These are phyloP conservation scores for Sanghuangporus sanghuang DNA, from an alignment of 1,284 basidiomycete genomes.

Conservation along the genomic window DNA sequence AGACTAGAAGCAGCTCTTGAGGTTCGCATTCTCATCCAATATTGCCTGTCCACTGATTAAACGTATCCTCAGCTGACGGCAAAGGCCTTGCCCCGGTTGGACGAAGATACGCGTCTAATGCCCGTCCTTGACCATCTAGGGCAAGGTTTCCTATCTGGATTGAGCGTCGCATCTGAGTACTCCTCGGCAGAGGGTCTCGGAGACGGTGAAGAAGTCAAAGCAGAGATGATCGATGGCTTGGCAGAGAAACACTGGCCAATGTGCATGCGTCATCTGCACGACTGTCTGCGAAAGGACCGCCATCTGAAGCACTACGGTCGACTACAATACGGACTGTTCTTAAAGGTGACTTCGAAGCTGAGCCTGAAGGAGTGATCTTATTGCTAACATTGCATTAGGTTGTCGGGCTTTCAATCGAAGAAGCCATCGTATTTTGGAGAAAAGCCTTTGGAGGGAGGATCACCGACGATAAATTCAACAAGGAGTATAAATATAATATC, in stretches of 20 bases:
- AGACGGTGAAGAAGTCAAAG: constrained; percentile 69
- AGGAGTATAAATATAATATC: constrained; percentile 97
- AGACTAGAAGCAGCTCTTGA: constrained; percentile 78
- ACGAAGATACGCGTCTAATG: constrained; percentile 90
- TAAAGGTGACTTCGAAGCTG: constrained; percentile 64
- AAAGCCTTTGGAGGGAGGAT: constrained; percentile 73
- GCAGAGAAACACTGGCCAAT: constrained; percentile 89
- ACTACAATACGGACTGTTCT: constrained; percentile 89
- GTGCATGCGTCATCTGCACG: constrained; percentile 93
- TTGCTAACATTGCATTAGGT: constrained; percentile 48
- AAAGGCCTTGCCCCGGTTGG: constrained; percentile 85
- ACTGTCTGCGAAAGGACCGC: constrained; percentile 69
- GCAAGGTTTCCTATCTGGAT: constrained; percentile 88
- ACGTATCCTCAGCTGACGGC: constrained; percentile 65
- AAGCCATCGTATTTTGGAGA: constrained; percentile 93
- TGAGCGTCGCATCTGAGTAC: constrained; percentile 74
- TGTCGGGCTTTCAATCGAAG: constrained; percentile 90
- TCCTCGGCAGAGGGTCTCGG: constrained; percentile 43
- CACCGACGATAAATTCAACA: constrained; percentile 96
- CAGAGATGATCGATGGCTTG: constrained; percentile 91
- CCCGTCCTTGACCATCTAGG: constrained; percentile 93
- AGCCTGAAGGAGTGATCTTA: background rate
- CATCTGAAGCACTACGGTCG: constrained; percentile 94
- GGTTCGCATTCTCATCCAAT: constrained; percentile 38
- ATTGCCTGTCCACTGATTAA: constrained; percentile 11